Base-by-base conservation (phyloP, 257 asterid species). In the Ajuga chamaepitys region DNA sequence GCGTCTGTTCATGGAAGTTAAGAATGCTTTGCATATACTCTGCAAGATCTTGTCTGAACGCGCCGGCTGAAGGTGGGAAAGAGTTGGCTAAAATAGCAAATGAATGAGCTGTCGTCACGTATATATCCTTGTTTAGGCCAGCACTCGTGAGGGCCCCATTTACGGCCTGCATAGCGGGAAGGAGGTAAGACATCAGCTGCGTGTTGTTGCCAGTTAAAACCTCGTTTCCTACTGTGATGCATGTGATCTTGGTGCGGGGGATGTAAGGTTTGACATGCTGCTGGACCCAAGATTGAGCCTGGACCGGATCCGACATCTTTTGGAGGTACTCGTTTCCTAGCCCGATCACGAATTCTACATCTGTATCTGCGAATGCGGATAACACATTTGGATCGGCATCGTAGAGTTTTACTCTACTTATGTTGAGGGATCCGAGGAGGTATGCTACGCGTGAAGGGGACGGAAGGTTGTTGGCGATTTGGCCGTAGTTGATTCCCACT, bases 401-500 rank as follows among this genome's bases (percentile, higher is more conserved):
- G n/a, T 94, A 94, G 5, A 94, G 91, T 28, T 86, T 94, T 25
- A 90, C 98, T 60, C 95, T 68, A 44, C 74, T 91, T 16, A 94
- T 64, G 75, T 91, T 90, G 68, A 94, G 82, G 35, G 95, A 85
- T 67, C 26, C 60, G 4, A 94, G 91, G 58, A 94, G 91, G 62
- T 0, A n/a, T 1, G 82, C 85, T 2, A 90, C 98, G 0, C 82
- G 90, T 4, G 95, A 67, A 0, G 96, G 96, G 20, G 89, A 13
- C 1, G 99, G 99, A 67, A 94, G 87, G 74, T 94, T 78, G 83
- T 87, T 83, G 38, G 95, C 99, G 14, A 90, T 86, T 67, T 88
- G 97, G 70, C 99, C 99, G 66, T 90, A 94, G 68, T 94, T 94
- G n/a, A 94, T 94, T 56, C 99, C 99, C 44, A 90, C 41, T 75